Base-by-base conservation (phyloP, 371 early-diverging fungal genomes). In the Mucor plumbeus region DNA sequence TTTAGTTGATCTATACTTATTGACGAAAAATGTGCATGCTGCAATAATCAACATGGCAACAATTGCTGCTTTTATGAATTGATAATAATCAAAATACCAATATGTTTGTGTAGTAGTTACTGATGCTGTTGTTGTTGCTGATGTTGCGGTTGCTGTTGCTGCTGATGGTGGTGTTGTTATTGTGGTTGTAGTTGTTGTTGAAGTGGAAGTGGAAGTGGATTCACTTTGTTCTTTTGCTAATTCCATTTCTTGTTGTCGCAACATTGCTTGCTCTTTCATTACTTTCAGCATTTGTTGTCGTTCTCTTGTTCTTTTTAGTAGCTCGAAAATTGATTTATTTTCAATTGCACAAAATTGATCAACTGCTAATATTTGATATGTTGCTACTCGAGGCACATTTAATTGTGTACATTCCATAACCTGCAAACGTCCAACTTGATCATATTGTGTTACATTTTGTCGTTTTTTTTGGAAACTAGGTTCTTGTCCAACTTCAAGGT, bases 301-400 rank as follows among this genome's bases (percentile, higher is more conserved):
- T 54, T 71, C 70, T 43, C 82, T 69, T 38, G 77, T 70, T 63
- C 72, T 68, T 39, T 72, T 75, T 13, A 82, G 40, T 35, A 77
- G 57, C n/a, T 70, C 60, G 40, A 74, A 75, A 3, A 83, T 68
- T 6, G 71, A 70, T 5, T 59, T 69, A 35, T 71, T 74, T 36
- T 80, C 70, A 35, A 83, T 72, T 0, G 63, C 69, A 47, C 69
- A 65, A 43, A 83, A 77, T 35, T 83, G 83, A 10, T 77, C 72
- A 3, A 80, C 65, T 0, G 78, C 68, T 15, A 83, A 39, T 13
- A 83, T 76, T 40, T 83, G 78, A 66, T 78, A 83, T 5, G 77
- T 74, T 3, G 76, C 77, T 26, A 72, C 65, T 15, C 64, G 64
- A 33, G 68, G 68, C 14, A 70, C 35, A 53, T 77, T 76, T 4